Evolutionary conservation across 2,329 filamentous ascomycete genomes (phyloP), one percentile per base, ranked within the genome.

Genomic region (Biscogniauxia marginata): DNA sequence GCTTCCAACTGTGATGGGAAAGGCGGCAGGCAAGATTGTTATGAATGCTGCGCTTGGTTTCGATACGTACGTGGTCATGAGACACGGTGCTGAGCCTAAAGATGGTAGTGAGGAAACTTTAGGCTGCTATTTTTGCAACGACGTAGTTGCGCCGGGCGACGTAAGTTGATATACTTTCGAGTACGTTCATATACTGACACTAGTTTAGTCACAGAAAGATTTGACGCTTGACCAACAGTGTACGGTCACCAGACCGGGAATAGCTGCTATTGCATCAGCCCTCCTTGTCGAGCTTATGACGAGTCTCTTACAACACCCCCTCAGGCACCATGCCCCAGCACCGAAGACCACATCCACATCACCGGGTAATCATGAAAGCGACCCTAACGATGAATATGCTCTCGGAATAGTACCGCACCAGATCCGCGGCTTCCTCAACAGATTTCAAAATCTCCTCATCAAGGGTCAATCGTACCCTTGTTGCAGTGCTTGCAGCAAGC

Each of bases 121-220:
- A 22, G 95, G 95, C 8, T 99, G 95, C 74, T 99, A 99, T 72
- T 99, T 98, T 74, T 99, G 95, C 76, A 98, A 96, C 67, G 95
- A 99, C 71, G 93, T 99, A 22, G 93, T 98, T 50, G 91, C 93
- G 6, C 95, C 95, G 20, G 88, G 88, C 60, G 91, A 98, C 76
- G 93, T 96, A 77, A 85, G 88, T 82, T 21, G 3, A 16, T 20
- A 21, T 9, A 21, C 23, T 23, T 9, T n/a, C 34, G 47, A 44
- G 30, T 39, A 19, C 18, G 13, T 49, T 45, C 13, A 39, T 51
- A 9, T 62, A 57, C 63, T 71, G 57, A 73, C 58, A 54, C 23
- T 39, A n/a, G 23, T 57, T 49, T 67, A 96, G 90, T 96, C 92
- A 2, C 84, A 96, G 69, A 96, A 93, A 73, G 92, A 96, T 67